Conservation (phyloP, 805 yeast species). For the Saccharomycopsis amapae region DNA sequence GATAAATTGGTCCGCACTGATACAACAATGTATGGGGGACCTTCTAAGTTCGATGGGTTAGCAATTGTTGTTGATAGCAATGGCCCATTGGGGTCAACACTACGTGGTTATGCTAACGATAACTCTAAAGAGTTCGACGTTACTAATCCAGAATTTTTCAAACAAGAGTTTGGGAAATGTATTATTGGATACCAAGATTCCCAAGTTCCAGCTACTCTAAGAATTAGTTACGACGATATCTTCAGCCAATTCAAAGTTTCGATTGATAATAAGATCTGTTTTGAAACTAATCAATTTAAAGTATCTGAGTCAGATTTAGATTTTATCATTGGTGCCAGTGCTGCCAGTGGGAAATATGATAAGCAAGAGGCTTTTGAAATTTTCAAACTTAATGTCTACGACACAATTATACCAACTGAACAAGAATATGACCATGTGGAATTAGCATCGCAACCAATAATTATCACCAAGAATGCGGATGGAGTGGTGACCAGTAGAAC, state of each 20-base stretch:
- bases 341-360: constrained; percentile 33
- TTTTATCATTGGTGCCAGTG: constrained; percentile 49
- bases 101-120: constrained; percentile 56
- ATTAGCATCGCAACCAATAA: constrained; percentile 38
- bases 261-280: constrained; percentile 62
- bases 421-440: constrained; percentile 52
- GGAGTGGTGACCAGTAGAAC: constrained; percentile 26
- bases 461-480: constrained; percentile 34
- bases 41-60: constrained; percentile 53
- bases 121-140: constrained; percentile 36
- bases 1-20: constrained; percentile 23
- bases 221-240: constrained; percentile 45
- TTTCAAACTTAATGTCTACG: constrained; percentile 49
- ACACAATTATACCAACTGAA: constrained; percentile 41
- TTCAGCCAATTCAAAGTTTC: constrained; percentile 52
- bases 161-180: constrained; percentile 46
- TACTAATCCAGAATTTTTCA: constrained; percentile 25
- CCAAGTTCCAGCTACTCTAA: constrained; percentile 61
- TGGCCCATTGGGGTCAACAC: constrained; percentile 40
- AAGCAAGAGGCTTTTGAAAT: constrained; percentile 55
- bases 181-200: constrained; percentile 56
- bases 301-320: constrained; percentile 34
- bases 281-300: constrained; percentile 50
- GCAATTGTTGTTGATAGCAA: constrained; percentile 51
- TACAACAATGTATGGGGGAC: constrained; percentile 45